Evolutionary conservation across 2,329 filamentous ascomycete genomes (phyloP).

Genomic region (Passalora sequoiae): DNA sequence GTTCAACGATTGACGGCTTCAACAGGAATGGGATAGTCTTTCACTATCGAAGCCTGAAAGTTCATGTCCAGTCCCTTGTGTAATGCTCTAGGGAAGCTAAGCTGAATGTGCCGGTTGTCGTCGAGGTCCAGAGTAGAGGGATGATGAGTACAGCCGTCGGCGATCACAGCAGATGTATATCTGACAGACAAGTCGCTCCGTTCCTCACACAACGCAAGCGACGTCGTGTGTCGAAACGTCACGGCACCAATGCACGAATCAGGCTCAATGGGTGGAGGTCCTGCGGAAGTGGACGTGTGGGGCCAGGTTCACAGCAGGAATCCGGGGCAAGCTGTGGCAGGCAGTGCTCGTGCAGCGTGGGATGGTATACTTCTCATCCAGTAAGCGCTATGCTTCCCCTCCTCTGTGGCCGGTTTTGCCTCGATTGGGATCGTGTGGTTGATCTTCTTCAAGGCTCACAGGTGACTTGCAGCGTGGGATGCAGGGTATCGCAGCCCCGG

Average conservation of each 20-base stretch:
- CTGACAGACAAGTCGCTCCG: constrained; percentile 4
- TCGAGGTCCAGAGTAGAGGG: background rate
- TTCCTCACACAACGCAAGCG: constrained; percentile 5
- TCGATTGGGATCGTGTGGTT: background rate
- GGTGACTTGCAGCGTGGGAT: constrained; percentile 32
- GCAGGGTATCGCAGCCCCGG: constrained; percentile 8
- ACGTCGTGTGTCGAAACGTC: constrained; percentile 15
- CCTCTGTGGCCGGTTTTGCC: constrained; percentile 1
- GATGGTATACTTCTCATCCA: constrained; percentile 16
- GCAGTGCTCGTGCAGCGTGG: constrained; percentile 14
- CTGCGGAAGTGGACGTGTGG: constrained; percentile 9
- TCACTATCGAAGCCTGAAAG: constrained; percentile 25
- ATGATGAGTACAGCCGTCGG: background rate
- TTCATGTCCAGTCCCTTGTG: constrained; percentile 27
- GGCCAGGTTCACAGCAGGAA: constrained; percentile 7
- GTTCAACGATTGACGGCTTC: constrained; percentile 29
- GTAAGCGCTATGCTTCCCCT: constrained; percentile 16
- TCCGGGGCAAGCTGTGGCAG: constrained; percentile 13
- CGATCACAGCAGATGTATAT: constrained; percentile 1
- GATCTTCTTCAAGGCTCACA: constrained; percentile 6
- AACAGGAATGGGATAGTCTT: constrained; percentile 27
- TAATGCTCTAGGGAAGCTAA: no score
- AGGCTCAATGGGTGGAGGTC: constrained; percentile 8
- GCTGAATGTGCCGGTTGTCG: no score
- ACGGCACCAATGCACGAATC: constrained; percentile 13